Percentiles rank a stretch among this genome's conserved stretches.
Conservation (phyloP, 805 yeast genomes). For the Lipomyces yamadae region DNA sequence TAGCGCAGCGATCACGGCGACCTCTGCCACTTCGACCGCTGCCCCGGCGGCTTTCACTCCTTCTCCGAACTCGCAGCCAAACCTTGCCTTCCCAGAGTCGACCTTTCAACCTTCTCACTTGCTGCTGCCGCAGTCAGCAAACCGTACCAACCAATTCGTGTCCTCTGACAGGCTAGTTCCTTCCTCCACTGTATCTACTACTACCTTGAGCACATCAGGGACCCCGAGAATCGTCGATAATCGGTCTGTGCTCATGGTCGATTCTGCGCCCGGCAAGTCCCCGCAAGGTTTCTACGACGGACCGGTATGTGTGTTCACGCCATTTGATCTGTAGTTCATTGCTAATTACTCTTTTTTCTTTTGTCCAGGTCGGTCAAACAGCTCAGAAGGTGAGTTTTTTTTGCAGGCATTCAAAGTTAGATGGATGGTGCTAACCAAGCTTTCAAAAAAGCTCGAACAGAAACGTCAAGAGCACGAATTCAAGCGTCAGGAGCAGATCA, state of each 20-base stretch:
- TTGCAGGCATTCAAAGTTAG: too few relatives aligned
- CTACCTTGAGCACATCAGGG: not conserved
- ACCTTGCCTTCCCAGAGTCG: conserved; percentile 9
- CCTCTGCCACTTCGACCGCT: conserved; percentile 2
- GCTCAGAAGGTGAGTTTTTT: conserved; percentile 18
- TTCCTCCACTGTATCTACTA: not conserved
- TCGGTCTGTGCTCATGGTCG: conserved; percentile 21
- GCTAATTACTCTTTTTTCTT: not conserved
- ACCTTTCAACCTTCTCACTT: conserved; percentile 15
- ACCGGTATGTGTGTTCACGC: conserved; percentile 19
- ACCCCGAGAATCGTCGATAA: conserved; percentile 1
- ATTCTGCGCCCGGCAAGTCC: conserved; percentile 23
- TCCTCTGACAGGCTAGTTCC: conserved; percentile 2
- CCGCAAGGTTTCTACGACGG: conserved; percentile 24
- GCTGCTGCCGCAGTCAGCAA: not conserved
- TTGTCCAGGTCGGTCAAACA: conserved; percentile 19
- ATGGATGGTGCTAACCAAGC: conserved; percentile 7
- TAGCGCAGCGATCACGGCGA: conserved; percentile 6
- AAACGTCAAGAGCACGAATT: conserved; percentile 40
- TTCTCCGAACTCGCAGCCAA: conserved; percentile 15
- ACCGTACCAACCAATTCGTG: not conserved
- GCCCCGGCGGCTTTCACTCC: conserved; percentile 6
- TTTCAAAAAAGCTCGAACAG: conserved; percentile 34
- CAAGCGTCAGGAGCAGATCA: conserved; percentile 38
- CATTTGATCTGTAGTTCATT: not conserved